Percentiles rank a stretch among this genome's conserved stretches.
phyloP scores from a whole-genome alignment of 768 basidiomycete species.

The Albatrellus ellisii region DNA sequence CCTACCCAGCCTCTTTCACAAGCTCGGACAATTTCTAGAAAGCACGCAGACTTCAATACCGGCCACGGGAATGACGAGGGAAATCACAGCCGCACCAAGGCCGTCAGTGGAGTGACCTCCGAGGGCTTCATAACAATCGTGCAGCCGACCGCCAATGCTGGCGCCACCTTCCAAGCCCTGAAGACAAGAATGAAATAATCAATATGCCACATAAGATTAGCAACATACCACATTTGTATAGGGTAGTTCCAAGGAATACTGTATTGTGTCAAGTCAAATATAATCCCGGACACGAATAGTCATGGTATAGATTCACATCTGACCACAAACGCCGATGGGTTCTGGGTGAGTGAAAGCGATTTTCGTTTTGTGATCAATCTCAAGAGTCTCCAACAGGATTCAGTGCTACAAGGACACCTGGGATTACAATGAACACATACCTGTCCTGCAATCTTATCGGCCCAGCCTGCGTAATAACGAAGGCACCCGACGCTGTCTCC shows the following conservation, averaged over 20 bases:
- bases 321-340: constrained; percentile 89
- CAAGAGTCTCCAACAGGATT: constrained; percentile 41
- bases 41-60: constrained; percentile 5
- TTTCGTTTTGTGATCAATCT: constrained; percentile 70
- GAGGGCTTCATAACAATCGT: constrained; percentile 95
- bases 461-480: constrained; percentile 92
- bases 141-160: constrained; percentile 83
- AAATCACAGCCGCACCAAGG: constrained; percentile 36
- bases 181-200: neutral
- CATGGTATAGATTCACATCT: constrained; percentile 49
- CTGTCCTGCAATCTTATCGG: constrained; percentile 88
- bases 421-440: constrained; percentile 23
- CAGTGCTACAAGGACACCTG: neutral
- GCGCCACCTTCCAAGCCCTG: constrained; percentile 88
- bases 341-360: constrained; percentile 80
- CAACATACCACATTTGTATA: constrained; percentile 64
- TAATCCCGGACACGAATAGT: too few relatives aligned
- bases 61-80: neutral
- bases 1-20: constrained; percentile 72
- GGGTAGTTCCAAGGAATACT: constrained; percentile 94
- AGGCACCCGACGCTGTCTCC: constrained; percentile 66
- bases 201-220: neutral
- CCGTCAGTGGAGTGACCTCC: constrained; percentile 75
- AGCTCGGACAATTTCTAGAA: constrained; percentile 70
- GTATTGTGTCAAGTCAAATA: constrained; percentile 2